phyloP scores from a whole-genome alignment of 2,329 filamentous ascomycete genomes.

The Penicillium palitans region DNA sequence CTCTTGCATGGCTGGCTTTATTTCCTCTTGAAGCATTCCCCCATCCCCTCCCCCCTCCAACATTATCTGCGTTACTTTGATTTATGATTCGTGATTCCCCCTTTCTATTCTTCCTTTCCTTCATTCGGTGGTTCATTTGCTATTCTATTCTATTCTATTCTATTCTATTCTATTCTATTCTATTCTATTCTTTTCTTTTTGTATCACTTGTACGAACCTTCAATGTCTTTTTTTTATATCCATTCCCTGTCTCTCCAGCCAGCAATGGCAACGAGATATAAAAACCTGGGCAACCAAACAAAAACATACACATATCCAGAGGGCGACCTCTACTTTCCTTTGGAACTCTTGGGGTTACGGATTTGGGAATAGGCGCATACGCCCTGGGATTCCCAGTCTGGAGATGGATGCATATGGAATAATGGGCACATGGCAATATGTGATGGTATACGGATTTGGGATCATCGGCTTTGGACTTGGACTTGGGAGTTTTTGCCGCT shows the following conservation, averaged over 20 bases:
- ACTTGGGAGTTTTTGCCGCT: conserved; percentile 9
- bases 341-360: conserved; percentile 10
- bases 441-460: conserved; percentile 8
- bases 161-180: not conserved
- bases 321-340: conserved; percentile 27
- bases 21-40: not conserved
- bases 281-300: conserved; percentile 9
- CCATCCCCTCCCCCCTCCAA: not conserved
- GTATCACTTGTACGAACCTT: not conserved
- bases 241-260: not conserved
- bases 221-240: not conserved
- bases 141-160: not conserved
- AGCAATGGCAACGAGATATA: not conserved
- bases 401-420: conserved; percentile 10
- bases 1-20: not conserved
- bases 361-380: conserved; percentile 15
- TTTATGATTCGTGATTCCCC: conserved; percentile 10
- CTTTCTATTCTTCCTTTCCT: conserved; percentile 6
- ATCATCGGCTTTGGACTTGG: conserved; percentile 8
- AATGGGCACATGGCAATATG: conserved; percentile 15
- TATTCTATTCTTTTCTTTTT: not conserved
- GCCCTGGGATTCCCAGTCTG: conserved; percentile 3
- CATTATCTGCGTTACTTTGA: conserved; percentile 1
- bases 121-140: not conserved
- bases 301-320: conserved; percentile 24